phyloP scores from a whole-genome alignment of 2,329 filamentous ascomycete species.

The Myriosclerotinia curreyana region DNA sequence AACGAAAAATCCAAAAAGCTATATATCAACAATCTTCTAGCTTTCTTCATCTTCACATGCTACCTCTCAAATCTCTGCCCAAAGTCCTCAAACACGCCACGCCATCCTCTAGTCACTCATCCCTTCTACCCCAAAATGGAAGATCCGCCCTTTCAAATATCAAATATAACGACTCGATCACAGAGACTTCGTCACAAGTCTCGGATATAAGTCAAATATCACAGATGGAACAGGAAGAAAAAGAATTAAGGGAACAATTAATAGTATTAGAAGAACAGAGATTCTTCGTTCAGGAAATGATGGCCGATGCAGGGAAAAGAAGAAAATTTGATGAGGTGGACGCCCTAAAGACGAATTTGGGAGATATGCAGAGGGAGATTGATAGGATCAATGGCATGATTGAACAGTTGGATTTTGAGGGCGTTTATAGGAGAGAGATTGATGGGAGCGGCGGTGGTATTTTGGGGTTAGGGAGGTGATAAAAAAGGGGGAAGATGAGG shows the following conservation, averaged over 20 bases:
- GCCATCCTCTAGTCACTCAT: slow-evolving; percentile 43
- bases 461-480: slow-evolving; percentile 24
- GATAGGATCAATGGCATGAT: slow-evolving; percentile 59
- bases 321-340: slow-evolving; percentile 68
- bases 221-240: slow-evolving; percentile 66
- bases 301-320: slow-evolving; percentile 63
- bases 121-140: slow-evolving; percentile 28
- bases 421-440: slow-evolving; percentile 34
- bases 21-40: slow-evolving; percentile 67
- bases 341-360: slow-evolving; percentile 60
- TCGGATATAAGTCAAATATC: slow-evolving; percentile 59
- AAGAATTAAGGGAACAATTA: slow-evolving; percentile 61
- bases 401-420: slow-evolving; percentile 49
- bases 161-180: slow-evolving; percentile 50
- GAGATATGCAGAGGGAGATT: slow-evolving; percentile 64
- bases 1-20: slow-evolving; percentile 62
- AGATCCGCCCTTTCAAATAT: slow-evolving; percentile 53
- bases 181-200: slow-evolving; percentile 47
- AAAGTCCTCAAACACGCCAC: slow-evolving; percentile 62
- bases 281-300: slow-evolving; percentile 69
- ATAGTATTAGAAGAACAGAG: slow-evolving; percentile 72
- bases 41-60: slow-evolving; percentile 71
- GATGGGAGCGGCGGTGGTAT: slow-evolving; percentile 15
- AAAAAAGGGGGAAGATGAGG: neutral
- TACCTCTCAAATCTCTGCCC: slow-evolving; percentile 62